phyloP scores from a whole-genome alignment of 2,329 filamentous ascomycete genomes.

The Claviceps arundinis region DNA sequence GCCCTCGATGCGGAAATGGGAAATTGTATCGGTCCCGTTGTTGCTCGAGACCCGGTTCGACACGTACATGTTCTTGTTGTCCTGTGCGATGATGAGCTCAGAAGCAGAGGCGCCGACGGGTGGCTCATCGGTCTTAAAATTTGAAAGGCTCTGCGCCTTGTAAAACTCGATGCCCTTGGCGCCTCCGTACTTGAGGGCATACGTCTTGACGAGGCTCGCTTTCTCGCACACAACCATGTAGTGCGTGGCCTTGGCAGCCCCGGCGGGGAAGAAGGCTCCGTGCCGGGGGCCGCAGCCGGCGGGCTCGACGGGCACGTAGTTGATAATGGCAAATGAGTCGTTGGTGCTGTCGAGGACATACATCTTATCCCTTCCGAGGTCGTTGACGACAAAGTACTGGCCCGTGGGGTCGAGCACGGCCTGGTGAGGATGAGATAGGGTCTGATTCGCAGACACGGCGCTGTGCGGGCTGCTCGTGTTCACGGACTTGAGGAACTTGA shows the following conservation, averaged over 20 bases:
- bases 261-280: conserved; percentile 31
- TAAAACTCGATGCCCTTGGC: conserved; percentile 22
- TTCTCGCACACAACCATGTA: conserved; percentile 36
- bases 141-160: conserved; percentile 24
- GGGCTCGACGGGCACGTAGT: conserved; percentile 19
- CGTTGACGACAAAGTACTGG: conserved; percentile 33
- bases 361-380: conserved; percentile 36
- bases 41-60: conserved; percentile 35
- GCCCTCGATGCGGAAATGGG: conserved; percentile 27
- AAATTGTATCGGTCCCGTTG: conserved; percentile 28
- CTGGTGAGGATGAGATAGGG: conserved; percentile 31
- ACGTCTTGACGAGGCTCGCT: conserved; percentile 30
- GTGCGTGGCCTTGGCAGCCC: conserved; percentile 23
- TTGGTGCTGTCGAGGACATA: conserved; percentile 30
- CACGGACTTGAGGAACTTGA: conserved; percentile 26
- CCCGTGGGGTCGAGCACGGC: conserved; percentile 34
- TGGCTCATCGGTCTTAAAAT: conserved; percentile 23
- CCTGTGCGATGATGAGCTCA: conserved; percentile 28
- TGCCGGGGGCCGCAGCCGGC: conserved; percentile 36
- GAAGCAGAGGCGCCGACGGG: conserved; percentile 29
- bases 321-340: conserved; percentile 25
- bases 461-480: conserved; percentile 20
- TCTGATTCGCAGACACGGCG: conserved; percentile 20
- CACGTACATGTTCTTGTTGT: conserved; percentile 33
- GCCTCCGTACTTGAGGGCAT: conserved; percentile 24